Conservation (phyloP, 225 moss, liverwort and hornwort species). For the Sphagnum tenellum region DNA sequence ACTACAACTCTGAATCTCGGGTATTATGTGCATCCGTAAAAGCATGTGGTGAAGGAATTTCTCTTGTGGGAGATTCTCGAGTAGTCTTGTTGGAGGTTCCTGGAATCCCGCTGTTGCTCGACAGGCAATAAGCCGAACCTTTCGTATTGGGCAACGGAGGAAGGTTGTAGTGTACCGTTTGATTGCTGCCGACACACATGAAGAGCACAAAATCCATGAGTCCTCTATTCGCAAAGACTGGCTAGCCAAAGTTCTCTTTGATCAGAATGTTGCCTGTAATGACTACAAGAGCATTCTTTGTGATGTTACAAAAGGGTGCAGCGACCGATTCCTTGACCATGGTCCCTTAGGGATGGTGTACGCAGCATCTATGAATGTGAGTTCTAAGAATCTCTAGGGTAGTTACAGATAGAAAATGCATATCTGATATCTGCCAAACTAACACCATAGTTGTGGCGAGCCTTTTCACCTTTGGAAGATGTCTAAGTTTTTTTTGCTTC, state of each 20-base stretch:
- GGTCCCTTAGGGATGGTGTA: constrained; percentile 22
- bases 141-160: constrained; percentile 77
- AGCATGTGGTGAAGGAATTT: constrained; percentile 93
- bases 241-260: constrained; percentile 67
- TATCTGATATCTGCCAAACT: not conserved
- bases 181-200: constrained; percentile 43
- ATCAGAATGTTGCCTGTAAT: constrained; percentile 30
- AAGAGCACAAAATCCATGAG: constrained; percentile 36
- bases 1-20: constrained; percentile 16
- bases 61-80: constrained; percentile 75
- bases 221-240: constrained; percentile 66
- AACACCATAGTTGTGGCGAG: constrained; percentile 63
- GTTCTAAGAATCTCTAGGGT: constrained; percentile 10
- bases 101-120: constrained; percentile 73
- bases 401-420: not conserved
- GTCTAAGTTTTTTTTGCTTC: constrained; percentile 18
- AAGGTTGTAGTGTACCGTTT: constrained; percentile 81
- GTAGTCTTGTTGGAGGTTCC: constrained; percentile 71
- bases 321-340: constrained; percentile 17
- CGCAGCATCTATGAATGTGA: constrained; percentile 34
- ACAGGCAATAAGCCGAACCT: constrained; percentile 89
- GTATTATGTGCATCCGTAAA: constrained; percentile 77
- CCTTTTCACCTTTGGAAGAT: constrained; percentile 55
- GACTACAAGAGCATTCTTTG: constrained; percentile 43
- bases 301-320: constrained; percentile 28